phyloP scores from a whole-genome alignment of 208 protist genomes.

The Leishmania aethiopica region DNA sequence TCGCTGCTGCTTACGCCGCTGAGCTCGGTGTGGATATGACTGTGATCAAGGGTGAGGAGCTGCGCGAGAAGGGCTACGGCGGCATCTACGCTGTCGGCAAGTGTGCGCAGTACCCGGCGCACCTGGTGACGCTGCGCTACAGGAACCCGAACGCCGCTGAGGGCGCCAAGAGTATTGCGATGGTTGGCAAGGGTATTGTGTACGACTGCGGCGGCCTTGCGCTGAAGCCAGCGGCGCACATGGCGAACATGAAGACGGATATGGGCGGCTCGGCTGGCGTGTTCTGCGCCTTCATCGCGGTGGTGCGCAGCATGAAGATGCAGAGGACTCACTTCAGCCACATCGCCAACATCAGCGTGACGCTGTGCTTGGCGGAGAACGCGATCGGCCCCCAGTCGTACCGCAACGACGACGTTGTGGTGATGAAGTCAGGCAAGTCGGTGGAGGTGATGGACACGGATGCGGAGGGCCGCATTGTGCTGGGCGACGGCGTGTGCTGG shows the following conservation, averaged over 20 bases:
- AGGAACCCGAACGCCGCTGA: slow-evolving; percentile 40
- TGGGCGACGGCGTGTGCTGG: slow-evolving; percentile 90
- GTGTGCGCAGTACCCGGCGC: slow-evolving; percentile 60
- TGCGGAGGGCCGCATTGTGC: slow-evolving; percentile 88
- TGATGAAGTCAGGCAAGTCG: slow-evolving; percentile 87
- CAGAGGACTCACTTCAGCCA: slow-evolving; percentile 34
- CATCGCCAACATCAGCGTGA: slow-evolving; percentile 60
- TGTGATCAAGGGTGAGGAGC: slow-evolving; percentile 72
- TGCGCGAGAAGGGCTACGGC: slow-evolving; percentile 68
- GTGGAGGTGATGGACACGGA: slow-evolving; percentile 92
- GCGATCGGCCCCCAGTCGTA: slow-evolving; percentile 72
- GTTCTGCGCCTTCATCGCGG: slow-evolving; percentile 76
- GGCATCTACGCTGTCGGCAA: slow-evolving; percentile 84
- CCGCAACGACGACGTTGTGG: slow-evolving; percentile 86
- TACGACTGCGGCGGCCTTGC: slow-evolving; percentile 91
- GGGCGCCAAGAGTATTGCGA: slow-evolving; percentile 51
- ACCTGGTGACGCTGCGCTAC: slow-evolving; percentile 75
- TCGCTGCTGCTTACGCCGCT: slow-evolving; percentile 55
- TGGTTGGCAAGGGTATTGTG: slow-evolving; percentile 89
- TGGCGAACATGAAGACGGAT: slow-evolving; percentile 91
- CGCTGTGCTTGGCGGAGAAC: slow-evolving; percentile 88
- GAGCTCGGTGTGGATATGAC: slow-evolving; percentile 49
- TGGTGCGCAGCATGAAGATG: slow-evolving; percentile 53
- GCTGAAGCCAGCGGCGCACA: slow-evolving; percentile 72
- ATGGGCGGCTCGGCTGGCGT: slow-evolving; percentile 88